These are phyloP conservation scores for Pseudocercospora pini-densiflorae DNA, from an alignment of 2,329 filamentous ascomycete genomes.

Conservation along the genomic window DNA sequence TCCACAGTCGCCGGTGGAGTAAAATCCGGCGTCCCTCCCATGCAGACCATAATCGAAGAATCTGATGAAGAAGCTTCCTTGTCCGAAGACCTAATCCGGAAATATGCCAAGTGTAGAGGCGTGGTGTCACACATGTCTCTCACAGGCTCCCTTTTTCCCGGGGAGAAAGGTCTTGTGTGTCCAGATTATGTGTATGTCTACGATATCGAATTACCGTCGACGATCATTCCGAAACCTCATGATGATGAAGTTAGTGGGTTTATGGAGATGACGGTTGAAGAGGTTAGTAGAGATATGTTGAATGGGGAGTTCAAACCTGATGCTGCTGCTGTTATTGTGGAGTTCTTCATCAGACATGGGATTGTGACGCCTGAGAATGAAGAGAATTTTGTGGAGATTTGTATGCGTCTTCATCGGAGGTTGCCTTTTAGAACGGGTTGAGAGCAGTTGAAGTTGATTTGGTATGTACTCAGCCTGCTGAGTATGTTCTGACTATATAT, in stretches of 20 bases:
- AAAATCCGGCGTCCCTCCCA: slow-evolving; percentile 76
- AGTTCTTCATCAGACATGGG: slow-evolving; percentile 86
- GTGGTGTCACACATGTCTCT: slow-evolving; percentile 83
- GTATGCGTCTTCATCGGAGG: slow-evolving; percentile 72
- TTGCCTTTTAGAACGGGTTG: slow-evolving; percentile 68
- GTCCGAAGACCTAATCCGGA: slow-evolving; percentile 68
- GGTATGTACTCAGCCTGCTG: not conserved
- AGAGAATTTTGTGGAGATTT: slow-evolving; percentile 74
- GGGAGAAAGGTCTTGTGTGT: slow-evolving; percentile 79
- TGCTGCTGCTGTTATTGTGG: slow-evolving; percentile 79
- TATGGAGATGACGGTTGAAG: slow-evolving; percentile 71
- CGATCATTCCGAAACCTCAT: slow-evolving; percentile 72
- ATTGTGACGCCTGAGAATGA: slow-evolving; percentile 80
- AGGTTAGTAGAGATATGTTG: slow-evolving; percentile 71
- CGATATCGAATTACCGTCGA: slow-evolving; percentile 75
- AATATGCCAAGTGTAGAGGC: slow-evolving; percentile 62
- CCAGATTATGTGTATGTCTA: slow-evolving; percentile 91
- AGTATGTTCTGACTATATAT: not conserved
- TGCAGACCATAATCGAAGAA: slow-evolving; percentile 83
- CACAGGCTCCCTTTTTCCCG: slow-evolving; percentile 73
- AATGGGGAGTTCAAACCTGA: slow-evolving; percentile 87
- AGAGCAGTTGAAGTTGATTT: not conserved
- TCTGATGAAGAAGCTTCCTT: slow-evolving; percentile 87
- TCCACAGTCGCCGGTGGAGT: slow-evolving; percentile 90
- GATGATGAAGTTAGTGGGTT: slow-evolving; percentile 91